phyloP scores from a whole-genome alignment of 2,329 filamentous ascomycete genomes.

The Bipolaris cookei region DNA sequence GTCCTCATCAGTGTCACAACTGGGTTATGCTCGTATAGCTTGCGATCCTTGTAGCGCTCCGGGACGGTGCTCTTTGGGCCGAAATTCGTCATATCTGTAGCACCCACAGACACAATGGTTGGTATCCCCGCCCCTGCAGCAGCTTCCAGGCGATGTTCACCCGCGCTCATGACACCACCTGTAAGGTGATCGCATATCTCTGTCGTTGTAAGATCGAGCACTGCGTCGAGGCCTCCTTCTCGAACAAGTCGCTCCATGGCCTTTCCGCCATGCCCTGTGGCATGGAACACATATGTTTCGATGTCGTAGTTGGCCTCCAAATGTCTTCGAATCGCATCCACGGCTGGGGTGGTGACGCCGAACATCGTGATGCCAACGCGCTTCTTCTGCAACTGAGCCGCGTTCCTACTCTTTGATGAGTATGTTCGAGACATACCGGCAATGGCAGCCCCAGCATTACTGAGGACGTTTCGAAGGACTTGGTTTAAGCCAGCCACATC shows the following conservation, averaged over 20 bases:
- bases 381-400: conserved; percentile 43
- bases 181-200: conserved; percentile 68
- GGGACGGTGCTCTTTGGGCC: conserved; percentile 64
- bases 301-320: conserved; percentile 52
- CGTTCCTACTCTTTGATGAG: conserved; percentile 11
- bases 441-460: conserved; percentile 68
- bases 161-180: conserved; percentile 69
- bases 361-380: conserved; percentile 74
- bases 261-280: conserved; percentile 70
- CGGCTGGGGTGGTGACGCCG: conserved; percentile 73
- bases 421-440: conserved; percentile 63
- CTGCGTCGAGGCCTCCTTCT: conserved; percentile 66
- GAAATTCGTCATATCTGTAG: conserved; percentile 64
- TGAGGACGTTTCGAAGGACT: conserved; percentile 63
- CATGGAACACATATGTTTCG: conserved; percentile 72
- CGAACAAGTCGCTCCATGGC: conserved; percentile 71
- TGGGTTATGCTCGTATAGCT: conserved; percentile 69
- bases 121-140: conserved; percentile 65
- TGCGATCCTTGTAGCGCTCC: conserved; percentile 58
- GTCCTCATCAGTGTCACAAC: conserved; percentile 71
- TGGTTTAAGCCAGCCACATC: conserved; percentile 71
- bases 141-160: conserved; percentile 62
- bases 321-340: conserved; percentile 60
- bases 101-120: conserved; percentile 58
- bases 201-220: conserved; percentile 74